Evolutionary conservation across 495 filamentous ascomycete genomes (phyloP).

Genomic region (Paragyromitra xinjiangensis): DNA sequence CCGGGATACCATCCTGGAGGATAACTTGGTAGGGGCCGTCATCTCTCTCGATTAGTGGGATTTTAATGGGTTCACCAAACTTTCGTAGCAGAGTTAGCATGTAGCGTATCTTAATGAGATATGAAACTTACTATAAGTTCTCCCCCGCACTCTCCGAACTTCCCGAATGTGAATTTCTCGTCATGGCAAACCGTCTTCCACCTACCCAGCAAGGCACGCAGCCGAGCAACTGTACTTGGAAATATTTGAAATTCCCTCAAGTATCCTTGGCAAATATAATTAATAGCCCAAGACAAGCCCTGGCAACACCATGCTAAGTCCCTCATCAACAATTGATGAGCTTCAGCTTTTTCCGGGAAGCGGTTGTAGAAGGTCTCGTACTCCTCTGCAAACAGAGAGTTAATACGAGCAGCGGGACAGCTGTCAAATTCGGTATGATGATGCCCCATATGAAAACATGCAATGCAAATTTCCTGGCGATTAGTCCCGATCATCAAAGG

Average conservation of each 20-base stretch:
- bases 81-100: constrained; percentile 17
- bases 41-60: constrained; percentile 15
- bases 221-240: constrained; percentile 18
- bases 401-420: constrained; percentile 39
- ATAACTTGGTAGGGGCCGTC: neutral
- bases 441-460: constrained; percentile 49
- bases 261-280: constrained; percentile 24
- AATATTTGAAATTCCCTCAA: constrained; percentile 38
- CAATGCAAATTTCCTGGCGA: constrained; percentile 24
- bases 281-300: constrained; percentile 43
- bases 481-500: constrained; percentile 27
- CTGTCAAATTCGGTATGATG: constrained; percentile 8
- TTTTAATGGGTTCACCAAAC: constrained; percentile 26
- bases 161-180: constrained; percentile 36
- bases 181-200: constrained; percentile 29
- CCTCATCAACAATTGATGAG: constrained; percentile 20
- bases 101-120: neutral
- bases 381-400: constrained; percentile 17
- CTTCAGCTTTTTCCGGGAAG: constrained; percentile 6
- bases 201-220: constrained; percentile 23
- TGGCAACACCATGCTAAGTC: constrained; percentile 40
- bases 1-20: neutral
- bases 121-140: constrained; percentile 32
- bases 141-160: constrained; percentile 15
- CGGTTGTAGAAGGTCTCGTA: constrained; percentile 30